phyloP scores from a whole-genome alignment of 768 basidiomycete species.

The Naematelia encephala region DNA sequence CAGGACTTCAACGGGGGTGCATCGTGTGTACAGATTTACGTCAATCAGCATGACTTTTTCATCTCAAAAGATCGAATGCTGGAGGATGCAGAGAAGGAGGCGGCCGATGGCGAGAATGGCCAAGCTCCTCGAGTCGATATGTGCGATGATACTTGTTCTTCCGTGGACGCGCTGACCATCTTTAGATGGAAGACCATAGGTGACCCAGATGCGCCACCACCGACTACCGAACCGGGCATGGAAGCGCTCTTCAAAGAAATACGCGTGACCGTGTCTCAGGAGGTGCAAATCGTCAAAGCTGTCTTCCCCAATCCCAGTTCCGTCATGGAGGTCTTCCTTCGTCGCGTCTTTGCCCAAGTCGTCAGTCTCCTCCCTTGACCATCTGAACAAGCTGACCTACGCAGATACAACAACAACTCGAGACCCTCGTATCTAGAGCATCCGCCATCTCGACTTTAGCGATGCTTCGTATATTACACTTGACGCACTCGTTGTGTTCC shows the following conservation, averaged over 20 bases:
- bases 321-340: conserved; percentile 97
- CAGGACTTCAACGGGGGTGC: conserved; percentile 97
- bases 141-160: conserved; percentile 11
- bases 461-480: conserved; percentile 82
- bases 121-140: conserved; percentile 16
- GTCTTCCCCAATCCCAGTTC: conserved; percentile 95
- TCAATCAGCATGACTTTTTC: conserved; percentile 99
- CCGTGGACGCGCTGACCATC: conserved; percentile 5
- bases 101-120: conserved; percentile 15
- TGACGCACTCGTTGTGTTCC: conserved; percentile 76
- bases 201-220: conserved; percentile 72
- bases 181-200: conserved; percentile 75
- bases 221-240: conserved; percentile 74
- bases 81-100: conserved; percentile 58
- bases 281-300: conserved; percentile 95
- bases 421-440: conserved; percentile 75
- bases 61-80: conserved; percentile 72
- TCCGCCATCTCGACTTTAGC: conserved; percentile 77
- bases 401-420: conserved; percentile 85
- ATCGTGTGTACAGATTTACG: conserved; percentile 96
- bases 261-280: conserved; percentile 82
- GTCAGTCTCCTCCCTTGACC: conserved; percentile 56
- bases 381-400: neutral
- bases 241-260: conserved; percentile 81
- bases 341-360: conserved; percentile 95